Conservation (phyloP, 306 rosid species). For the Corylus americana region DNA sequence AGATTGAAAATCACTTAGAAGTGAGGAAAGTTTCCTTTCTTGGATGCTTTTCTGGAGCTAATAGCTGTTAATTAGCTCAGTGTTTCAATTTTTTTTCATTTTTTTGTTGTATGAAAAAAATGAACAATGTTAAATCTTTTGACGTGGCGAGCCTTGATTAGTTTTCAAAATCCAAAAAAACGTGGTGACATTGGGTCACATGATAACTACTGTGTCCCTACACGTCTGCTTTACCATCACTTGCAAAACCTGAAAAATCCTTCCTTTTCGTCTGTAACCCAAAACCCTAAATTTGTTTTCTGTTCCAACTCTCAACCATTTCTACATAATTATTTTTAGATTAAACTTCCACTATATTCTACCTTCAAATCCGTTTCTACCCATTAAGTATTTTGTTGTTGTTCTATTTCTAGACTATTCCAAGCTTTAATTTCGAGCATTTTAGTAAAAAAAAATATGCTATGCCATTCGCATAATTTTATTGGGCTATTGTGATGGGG, state of each 20-base stretch:
- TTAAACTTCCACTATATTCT: background rate
- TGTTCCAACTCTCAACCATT: background rate
- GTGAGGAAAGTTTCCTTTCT: too few relatives aligned
- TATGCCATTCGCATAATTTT: background rate
- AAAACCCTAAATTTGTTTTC: background rate
- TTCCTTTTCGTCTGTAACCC: constrained; percentile 1
- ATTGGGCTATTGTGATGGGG: constrained; percentile 15
- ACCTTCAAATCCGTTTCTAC: background rate
- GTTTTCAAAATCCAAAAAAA: background rate
- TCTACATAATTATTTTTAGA: background rate
- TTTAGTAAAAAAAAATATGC: background rate
- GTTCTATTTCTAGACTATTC: background rate
- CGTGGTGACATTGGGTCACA: background rate
- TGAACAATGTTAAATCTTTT: background rate
- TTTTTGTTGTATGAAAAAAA: background rate
- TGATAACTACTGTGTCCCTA: background rate
- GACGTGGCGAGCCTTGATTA: constrained; percentile 1
- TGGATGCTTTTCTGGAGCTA: too few relatives aligned
- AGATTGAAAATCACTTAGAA: too few relatives aligned
- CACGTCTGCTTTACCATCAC: background rate
- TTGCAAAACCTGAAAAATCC: background rate
- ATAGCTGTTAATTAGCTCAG: too few relatives aligned
- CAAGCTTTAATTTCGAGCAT: background rate
- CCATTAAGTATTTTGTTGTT: background rate
- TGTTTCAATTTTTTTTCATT: background rate